Evolutionary conservation across 495 filamentous ascomycete species (phyloP).

Genomic region (Penicillium malachiteum): DNA sequence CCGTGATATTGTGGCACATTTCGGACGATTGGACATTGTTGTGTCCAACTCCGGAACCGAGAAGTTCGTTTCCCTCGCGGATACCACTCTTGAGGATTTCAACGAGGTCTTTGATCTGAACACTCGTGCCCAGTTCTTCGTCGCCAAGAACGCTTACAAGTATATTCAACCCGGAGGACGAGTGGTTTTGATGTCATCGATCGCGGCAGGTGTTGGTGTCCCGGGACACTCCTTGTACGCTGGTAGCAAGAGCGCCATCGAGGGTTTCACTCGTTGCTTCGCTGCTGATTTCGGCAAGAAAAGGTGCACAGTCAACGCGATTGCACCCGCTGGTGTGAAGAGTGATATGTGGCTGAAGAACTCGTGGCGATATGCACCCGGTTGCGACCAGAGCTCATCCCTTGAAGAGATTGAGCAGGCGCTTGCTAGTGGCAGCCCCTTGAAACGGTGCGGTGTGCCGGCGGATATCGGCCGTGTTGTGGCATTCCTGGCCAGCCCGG

Average conservation of each 20-base stretch:
- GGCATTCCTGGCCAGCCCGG: constrained; percentile 53
- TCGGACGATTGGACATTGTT: constrained; percentile 74
- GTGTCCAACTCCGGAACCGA: constrained; percentile 58
- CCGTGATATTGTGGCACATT: constrained; percentile 59
- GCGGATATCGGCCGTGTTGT: constrained; percentile 60
- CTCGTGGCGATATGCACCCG: constrained; percentile 63
- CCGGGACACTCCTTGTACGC: constrained; percentile 75
- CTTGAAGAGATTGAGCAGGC: constrained; percentile 44
- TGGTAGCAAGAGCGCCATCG: constrained; percentile 73
- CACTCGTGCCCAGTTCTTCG: constrained; percentile 78
- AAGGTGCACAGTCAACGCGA: constrained; percentile 73
- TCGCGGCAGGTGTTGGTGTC: constrained; percentile 58
- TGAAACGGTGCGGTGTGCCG: constrained; percentile 54
- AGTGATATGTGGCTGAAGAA: constrained; percentile 73
- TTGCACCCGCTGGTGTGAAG: constrained; percentile 77
- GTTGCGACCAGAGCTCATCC: constrained; percentile 36
- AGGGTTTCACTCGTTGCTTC: constrained; percentile 75
- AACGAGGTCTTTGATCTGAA: constrained; percentile 77
- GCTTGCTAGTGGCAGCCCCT: constrained; percentile 42
- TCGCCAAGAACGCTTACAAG: constrained; percentile 73
- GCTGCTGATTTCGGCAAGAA: constrained; percentile 70
- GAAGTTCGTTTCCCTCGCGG: constrained; percentile 50
- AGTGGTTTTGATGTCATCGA: constrained; percentile 57
- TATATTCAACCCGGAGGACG: constrained; percentile 65
- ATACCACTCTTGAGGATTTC: constrained; percentile 73